Percentiles rank a stretch among this genome's conserved stretches.
Evolutionary conservation across 169 alveolate species (phyloP).

Genomic region (Plasmodium inui): DNA sequence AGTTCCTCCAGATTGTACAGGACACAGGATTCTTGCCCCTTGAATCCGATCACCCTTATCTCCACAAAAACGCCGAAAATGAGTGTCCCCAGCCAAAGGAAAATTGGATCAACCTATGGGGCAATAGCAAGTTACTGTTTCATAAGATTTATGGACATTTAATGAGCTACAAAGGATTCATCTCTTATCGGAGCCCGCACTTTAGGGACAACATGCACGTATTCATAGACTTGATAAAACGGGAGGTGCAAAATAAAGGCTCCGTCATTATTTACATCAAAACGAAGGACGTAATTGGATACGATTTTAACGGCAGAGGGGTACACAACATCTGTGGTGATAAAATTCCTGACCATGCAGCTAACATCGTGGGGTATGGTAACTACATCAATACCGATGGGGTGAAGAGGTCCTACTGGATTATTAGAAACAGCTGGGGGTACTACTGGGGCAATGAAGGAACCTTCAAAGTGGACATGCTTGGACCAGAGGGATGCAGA

Average conservation of each 20-base stretch:
- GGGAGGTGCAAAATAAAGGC: constrained; percentile 76
- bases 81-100: constrained; percentile 9
- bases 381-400: constrained; percentile 36
- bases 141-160: not conserved
- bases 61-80: not conserved
- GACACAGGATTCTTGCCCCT: constrained; percentile 29
- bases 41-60: constrained; percentile 48
- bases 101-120: constrained; percentile 34
- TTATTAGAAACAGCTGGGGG: constrained; percentile 73
- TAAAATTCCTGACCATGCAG: constrained; percentile 70
- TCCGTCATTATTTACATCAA: constrained; percentile 73
- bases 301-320: constrained; percentile 72
- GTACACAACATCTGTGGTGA: constrained; percentile 74
- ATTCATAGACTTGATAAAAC: constrained; percentile 59
- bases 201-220: constrained; percentile 14
- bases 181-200: not conserved
- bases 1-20: constrained; percentile 22
- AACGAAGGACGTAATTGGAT: constrained; percentile 66
- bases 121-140: constrained; percentile 5
- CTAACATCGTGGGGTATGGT: constrained; percentile 77
- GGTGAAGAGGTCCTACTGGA: constrained; percentile 65
- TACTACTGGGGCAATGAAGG: constrained; percentile 77
- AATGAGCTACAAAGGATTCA: not conserved
- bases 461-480: constrained; percentile 72
- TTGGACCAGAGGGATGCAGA: constrained; percentile 37